phyloP scores from a whole-genome alignment of 2,329 filamentous ascomycete genomes.

The Allantophomopsis cytisporea region DNA sequence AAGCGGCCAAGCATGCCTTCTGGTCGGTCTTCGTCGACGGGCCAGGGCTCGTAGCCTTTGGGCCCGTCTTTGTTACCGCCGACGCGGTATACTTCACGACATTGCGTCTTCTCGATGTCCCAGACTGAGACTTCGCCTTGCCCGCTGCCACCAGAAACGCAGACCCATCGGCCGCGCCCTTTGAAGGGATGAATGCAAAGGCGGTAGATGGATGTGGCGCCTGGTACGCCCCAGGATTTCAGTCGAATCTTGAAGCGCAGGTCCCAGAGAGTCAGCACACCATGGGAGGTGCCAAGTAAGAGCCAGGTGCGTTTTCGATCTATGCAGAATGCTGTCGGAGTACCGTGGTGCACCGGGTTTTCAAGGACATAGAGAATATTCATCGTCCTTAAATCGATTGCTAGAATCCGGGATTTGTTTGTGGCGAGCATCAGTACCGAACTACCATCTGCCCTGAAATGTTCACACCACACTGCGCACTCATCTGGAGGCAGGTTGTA shows the following conservation, averaged over 20 bases:
- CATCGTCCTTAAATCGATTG: constrained; percentile 83
- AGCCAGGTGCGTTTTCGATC: constrained; percentile 84
- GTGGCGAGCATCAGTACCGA: constrained; percentile 84
- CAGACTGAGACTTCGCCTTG: constrained; percentile 87
- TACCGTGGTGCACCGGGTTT: constrained; percentile 85
- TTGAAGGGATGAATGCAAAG: constrained; percentile 67
- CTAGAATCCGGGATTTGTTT: constrained; percentile 69
- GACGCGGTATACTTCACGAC: constrained; percentile 73
- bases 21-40: constrained; percentile 78
- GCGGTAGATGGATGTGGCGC: constrained; percentile 66
- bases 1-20: constrained; percentile 82
- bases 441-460: constrained; percentile 69
- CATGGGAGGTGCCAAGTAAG: constrained; percentile 81
- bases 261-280: constrained; percentile 90
- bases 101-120: constrained; percentile 85
- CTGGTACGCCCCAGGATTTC: constrained; percentile 77
- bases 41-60: constrained; percentile 68
- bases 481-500: constrained; percentile 66
- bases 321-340: constrained; percentile 80
- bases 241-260: constrained; percentile 83
- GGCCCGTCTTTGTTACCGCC: constrained; percentile 44
- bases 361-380: constrained; percentile 63
- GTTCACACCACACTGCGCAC: constrained; percentile 79
- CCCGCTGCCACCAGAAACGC: constrained; percentile 75
- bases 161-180: constrained; percentile 72